phyloP scores from a whole-genome alignment of 257 asterid species.

The Linderniella brevidens region DNA sequence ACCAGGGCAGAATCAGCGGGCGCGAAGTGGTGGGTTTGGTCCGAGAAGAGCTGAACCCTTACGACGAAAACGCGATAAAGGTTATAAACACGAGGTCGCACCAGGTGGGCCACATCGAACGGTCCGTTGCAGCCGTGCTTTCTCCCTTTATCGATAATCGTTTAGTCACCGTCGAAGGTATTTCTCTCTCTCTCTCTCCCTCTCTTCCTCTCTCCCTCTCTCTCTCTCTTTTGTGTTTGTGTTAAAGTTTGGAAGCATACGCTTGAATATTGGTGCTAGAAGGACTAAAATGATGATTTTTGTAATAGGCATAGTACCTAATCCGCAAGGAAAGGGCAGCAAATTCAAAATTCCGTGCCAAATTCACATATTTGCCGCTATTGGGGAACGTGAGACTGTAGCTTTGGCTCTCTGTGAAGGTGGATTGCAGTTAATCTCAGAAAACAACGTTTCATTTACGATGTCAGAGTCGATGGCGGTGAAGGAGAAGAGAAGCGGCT shows the following conservation, averaged over 20 bases:
- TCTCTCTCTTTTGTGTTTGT: background rate
- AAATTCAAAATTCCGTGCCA: constrained; percentile 45
- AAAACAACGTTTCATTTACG: constrained; percentile 23
- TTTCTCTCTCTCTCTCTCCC: background rate
- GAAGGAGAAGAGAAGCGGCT: constrained; percentile 22
- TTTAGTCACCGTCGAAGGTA: constrained; percentile 40
- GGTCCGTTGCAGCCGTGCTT: constrained; percentile 37
- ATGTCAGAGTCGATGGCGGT: constrained; percentile 41
- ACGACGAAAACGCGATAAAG: constrained; percentile 46
- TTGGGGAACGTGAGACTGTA: constrained; percentile 33
- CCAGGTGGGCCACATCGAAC: constrained; percentile 64
- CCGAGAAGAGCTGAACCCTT: constrained; percentile 42
- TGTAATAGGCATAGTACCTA: constrained; percentile 60
- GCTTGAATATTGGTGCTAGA: no score
- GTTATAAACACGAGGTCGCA: constrained; percentile 38
- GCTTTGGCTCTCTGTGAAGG: constrained; percentile 24
- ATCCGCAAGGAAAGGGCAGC: constrained; percentile 25
- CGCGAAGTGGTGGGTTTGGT: constrained; percentile 60
- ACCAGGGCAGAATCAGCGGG: constrained; percentile 41
- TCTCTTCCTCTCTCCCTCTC: no score
- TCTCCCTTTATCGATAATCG: constrained; percentile 48
- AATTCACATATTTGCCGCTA: constrained; percentile 54
- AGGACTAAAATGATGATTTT: background rate
- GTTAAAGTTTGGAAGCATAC: background rate
- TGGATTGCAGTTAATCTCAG: constrained; percentile 41